Evolutionary conservation across 2,329 filamentous ascomycete genomes (phyloP).

Genomic region (Didymella pinodella): DNA sequence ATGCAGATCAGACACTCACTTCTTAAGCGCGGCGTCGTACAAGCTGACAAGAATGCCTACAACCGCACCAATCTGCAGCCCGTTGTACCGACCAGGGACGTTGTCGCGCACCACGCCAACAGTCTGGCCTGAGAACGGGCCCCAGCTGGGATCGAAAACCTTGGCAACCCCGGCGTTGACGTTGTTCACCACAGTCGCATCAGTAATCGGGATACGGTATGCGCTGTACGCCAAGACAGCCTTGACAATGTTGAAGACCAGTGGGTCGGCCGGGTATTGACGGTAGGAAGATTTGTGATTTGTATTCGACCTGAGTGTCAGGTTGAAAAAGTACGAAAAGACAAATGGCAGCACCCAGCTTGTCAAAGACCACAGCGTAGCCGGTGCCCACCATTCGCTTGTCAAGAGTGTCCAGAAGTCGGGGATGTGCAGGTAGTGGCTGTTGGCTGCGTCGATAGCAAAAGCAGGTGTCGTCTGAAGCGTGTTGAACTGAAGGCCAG

Average conservation of each 20-base stretch:
- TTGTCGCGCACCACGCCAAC: conserved; percentile 70
- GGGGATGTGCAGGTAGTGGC: conserved; percentile 72
- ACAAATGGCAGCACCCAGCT: conserved; percentile 73
- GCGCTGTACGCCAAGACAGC: conserved; percentile 82
- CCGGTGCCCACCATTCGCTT: conserved; percentile 82
- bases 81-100: conserved; percentile 75
- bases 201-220: conserved; percentile 60
- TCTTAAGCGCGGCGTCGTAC: conserved; percentile 80
- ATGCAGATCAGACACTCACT: conserved; percentile 28
- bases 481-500: conserved; percentile 73
- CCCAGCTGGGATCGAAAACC: conserved; percentile 53
- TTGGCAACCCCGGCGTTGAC: conserved; percentile 61
- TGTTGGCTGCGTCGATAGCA: conserved; percentile 62
- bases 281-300: conserved; percentile 53
- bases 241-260: conserved; percentile 91
- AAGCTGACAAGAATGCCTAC: conserved; percentile 74
- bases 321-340: conserved; percentile 89
- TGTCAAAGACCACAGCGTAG: conserved; percentile 78
- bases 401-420: conserved; percentile 83
- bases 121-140: conserved; percentile 66
- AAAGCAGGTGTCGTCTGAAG: conserved; percentile 76
- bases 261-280: conserved; percentile 76
- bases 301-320: conserved; percentile 67
- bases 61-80: conserved; percentile 71
- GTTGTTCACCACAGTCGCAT: conserved; percentile 27